Evolutionary conservation across 805 yeast genomes (phyloP).

Genomic region (Ogataea wickerhamii): DNA sequence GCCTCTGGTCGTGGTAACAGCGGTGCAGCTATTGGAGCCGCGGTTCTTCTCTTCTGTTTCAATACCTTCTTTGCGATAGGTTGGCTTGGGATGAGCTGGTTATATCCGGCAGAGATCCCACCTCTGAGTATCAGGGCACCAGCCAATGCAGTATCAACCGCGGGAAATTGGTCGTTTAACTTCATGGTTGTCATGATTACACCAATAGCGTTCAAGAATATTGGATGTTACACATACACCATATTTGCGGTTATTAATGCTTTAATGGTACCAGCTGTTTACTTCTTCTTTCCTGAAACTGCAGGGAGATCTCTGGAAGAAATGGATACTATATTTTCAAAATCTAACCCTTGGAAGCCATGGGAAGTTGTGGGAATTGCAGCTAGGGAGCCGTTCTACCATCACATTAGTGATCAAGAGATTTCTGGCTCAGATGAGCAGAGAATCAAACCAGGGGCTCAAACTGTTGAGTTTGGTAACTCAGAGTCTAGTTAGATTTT

Average conservation of each 20-base stretch:
- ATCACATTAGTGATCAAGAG: neutral
- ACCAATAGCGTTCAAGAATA: conserved; percentile 40
- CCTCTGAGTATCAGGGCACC: conserved; percentile 50
- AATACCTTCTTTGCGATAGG: conserved; percentile 48
- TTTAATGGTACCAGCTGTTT: conserved; percentile 39
- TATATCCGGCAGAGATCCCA: conserved; percentile 58
- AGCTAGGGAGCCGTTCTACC: conserved; percentile 4
- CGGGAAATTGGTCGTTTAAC: conserved; percentile 56
- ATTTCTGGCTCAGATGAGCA: neutral
- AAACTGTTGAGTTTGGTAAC: neutral
- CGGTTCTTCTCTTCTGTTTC: conserved; percentile 44
- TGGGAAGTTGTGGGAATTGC: conserved; percentile 41
- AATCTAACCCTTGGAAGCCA: conserved; percentile 35
- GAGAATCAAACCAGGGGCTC: neutral
- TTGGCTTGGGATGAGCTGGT: conserved; percentile 46
- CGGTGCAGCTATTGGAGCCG: conserved; percentile 43
- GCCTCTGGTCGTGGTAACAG: conserved; percentile 21
- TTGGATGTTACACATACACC: conserved; percentile 40
- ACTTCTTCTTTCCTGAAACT: conserved; percentile 46
- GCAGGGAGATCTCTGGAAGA: conserved; percentile 45
- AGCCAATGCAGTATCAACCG: conserved; percentile 49
- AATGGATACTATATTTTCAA: conserved; percentile 35
- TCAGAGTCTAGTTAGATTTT: neutral
- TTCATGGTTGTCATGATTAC: conserved; percentile 56
- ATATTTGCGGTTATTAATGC: conserved; percentile 44